Base-by-base conservation (phyloP, 495 filamentous ascomycete genomes). In the Aspergillus panamensis region DNA sequence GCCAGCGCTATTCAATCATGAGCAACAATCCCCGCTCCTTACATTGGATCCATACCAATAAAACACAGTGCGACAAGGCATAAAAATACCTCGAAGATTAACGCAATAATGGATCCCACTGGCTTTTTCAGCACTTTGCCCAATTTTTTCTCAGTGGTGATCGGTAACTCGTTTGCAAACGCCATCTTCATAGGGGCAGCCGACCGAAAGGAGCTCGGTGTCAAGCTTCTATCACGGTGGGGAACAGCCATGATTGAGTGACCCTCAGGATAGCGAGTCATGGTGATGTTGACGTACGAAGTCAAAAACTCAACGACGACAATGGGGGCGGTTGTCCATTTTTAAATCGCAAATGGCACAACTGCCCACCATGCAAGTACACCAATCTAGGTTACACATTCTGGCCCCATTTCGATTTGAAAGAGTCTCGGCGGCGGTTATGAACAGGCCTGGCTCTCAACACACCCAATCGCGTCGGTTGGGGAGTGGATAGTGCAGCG, bases 1-100 rank as follows among this genome's bases (percentile, higher is more conserved):
- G 48, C 48, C 30, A 58, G 56, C 6, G 48, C 56, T 58, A 45
- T 14, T 10, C 8, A 8, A 10, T 35, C 8, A 8, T 58, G 8
- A 51, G 9, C 14, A 43, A 19, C 16, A 8, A 45, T 45, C 29
- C 19, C 14, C 12, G 33, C 35, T 3, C 12, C 20, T 19, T 45
- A 12, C 25, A 47, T 1, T 10, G 3, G 0, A 35, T 2, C 31
- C 32, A 14, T 47, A 58, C 56, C 56, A 13, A 58, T 52, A 40
- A 58, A 58, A n/a, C 56, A 58, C 30, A 58, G 33, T 1, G 56
- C 48, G 12, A 58, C 48, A 14, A 58, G 0, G 20, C 56, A 58
- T 12, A 58, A 48, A n/a, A 58, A 47, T 0, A 14, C 29, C 16
- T 58, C 56, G 7, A 58, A 52, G 0, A 52, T 17, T 20, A 58